Conservation (phyloP, 371 early-diverging fungal genomes). For the Paraphysoderma sedebokerense region DNA sequence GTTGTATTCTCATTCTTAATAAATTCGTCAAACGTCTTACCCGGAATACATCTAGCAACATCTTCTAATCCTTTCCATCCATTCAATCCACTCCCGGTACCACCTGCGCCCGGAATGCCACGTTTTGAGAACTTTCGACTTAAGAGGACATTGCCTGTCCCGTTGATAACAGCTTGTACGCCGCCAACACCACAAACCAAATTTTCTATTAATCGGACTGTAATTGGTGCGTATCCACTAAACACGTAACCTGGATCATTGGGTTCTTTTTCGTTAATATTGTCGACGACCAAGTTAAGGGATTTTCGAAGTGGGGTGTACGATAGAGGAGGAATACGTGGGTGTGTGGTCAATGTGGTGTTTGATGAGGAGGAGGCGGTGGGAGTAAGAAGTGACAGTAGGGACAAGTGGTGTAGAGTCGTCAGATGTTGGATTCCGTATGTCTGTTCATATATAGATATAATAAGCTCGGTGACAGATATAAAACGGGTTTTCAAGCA, state of each 20-base stretch:
- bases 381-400: slow-evolving; percentile 42
- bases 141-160: too few species aligned
- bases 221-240: slow-evolving; percentile 83
- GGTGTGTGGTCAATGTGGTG: slow-evolving; percentile 2
- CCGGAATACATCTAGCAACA: too few species aligned
- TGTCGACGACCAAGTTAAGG: slow-evolving; percentile 55
- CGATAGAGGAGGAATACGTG: slow-evolving; percentile 4
- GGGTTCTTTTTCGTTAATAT: slow-evolving; percentile 68
- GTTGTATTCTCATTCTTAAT: too few species aligned
- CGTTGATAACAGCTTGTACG: too few species aligned
- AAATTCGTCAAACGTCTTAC: too few species aligned
- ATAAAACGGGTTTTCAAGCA: too few species aligned
- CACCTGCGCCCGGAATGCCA: too few species aligned
- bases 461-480: too few species aligned
- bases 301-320: slow-evolving; percentile 34
- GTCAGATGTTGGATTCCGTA: slow-evolving; percentile 80
- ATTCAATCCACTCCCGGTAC: too few species aligned
- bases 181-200: slow-evolving; percentile 26
- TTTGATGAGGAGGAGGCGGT: slow-evolving; percentile 20
- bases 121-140: too few species aligned
- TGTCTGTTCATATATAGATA: slow-evolving; percentile 22
- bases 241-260: slow-evolving; percentile 83
- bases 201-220: slow-evolving; percentile 72
- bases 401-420: slow-evolving; percentile 55
- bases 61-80: too few species aligned